phyloP scores from a whole-genome alignment of 2,329 filamentous ascomycete species.

The Aureobasidium subglaciale region DNA sequence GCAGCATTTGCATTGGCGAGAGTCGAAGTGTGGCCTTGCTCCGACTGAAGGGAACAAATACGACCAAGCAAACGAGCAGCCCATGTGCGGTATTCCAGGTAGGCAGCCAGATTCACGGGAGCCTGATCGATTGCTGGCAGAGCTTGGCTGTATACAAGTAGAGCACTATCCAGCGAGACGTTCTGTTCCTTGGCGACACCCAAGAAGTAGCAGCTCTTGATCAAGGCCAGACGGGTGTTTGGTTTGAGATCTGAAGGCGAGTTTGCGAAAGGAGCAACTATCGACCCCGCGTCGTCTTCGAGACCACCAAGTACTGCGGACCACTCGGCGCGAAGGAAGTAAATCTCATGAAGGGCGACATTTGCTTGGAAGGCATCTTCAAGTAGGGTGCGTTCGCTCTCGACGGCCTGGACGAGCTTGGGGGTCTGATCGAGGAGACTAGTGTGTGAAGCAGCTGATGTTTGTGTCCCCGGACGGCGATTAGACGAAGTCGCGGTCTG shows the following conservation, averaged over 20 bases:
- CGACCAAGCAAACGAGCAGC: slow-evolving; percentile 70
- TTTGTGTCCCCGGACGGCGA: slow-evolving; percentile 36
- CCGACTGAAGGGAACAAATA: slow-evolving; percentile 62
- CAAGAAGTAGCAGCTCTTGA: slow-evolving; percentile 25
- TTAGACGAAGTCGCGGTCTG: slow-evolving; percentile 37
- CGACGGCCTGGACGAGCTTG: slow-evolving; percentile 23
- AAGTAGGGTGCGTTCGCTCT: slow-evolving; percentile 34
- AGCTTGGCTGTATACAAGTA: slow-evolving; percentile 5
- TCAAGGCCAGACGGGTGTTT: slow-evolving; percentile 10
- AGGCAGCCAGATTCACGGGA: background rate
- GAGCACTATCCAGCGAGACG: slow-evolving; percentile 20
- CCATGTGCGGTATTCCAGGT: slow-evolving; percentile 43
- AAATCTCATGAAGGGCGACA: slow-evolving; percentile 76
- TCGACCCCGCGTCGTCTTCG: slow-evolving; percentile 11
- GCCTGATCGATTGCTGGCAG: slow-evolving; percentile 2
- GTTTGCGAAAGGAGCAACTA: background rate
- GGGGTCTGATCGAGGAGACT: slow-evolving; percentile 14
- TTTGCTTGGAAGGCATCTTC: slow-evolving; percentile 67
- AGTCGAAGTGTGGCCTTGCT: slow-evolving; percentile 40
- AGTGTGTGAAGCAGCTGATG: slow-evolving; percentile 28
- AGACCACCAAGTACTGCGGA: slow-evolving; percentile 9
- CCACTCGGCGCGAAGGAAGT: slow-evolving; percentile 62
- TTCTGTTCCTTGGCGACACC: slow-evolving; percentile 24
- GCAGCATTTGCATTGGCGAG: slow-evolving; percentile 30
- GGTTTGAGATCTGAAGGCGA: slow-evolving; percentile 1